These are phyloP conservation scores for Salix udensis DNA, from an alignment of 345 rosid species.

Conservation along the genomic window DNA sequence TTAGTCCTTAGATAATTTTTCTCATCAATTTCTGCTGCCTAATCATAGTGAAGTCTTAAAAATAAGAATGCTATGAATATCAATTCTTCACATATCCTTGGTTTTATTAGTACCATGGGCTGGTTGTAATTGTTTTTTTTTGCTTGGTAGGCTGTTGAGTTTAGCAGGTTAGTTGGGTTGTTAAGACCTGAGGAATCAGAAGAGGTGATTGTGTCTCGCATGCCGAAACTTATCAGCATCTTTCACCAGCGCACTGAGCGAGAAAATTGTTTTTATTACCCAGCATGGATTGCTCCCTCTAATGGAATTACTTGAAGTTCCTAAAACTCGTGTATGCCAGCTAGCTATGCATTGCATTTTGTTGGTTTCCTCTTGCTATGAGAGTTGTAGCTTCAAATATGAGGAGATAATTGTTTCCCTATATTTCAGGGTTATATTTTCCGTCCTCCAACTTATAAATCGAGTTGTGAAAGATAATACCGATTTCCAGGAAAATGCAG, in stretches of 20 bases:
- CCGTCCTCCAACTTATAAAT: conserved; percentile 86
- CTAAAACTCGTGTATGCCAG: conserved; percentile 67
- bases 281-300: conserved; percentile 95
- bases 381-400: conserved; percentile 4
- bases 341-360: conserved; percentile 1
- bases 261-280: conserved; percentile 72
- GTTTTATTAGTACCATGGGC: too few species aligned
- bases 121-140: conserved; percentile 11
- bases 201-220: conserved; percentile 81
- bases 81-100: too few species aligned
- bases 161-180: conserved; percentile 72
- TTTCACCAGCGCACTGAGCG: conserved; percentile 95
- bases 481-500: conserved; percentile 94
- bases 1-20: too few species aligned
- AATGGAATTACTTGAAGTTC: conserved; percentile 82
- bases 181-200: conserved; percentile 78
- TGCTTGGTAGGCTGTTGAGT: conserved; percentile 77
- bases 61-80: too few species aligned
- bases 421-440: conserved; percentile 69
- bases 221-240: conserved; percentile 73
- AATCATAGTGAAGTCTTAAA: too few species aligned
- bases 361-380: not conserved
- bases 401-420: conserved; percentile 7
- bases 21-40: too few species aligned
- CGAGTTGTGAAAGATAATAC: conserved; percentile 76